phyloP scores from a whole-genome alignment of 2,329 filamentous ascomycete genomes.

The Xylaria sp. region DNA sequence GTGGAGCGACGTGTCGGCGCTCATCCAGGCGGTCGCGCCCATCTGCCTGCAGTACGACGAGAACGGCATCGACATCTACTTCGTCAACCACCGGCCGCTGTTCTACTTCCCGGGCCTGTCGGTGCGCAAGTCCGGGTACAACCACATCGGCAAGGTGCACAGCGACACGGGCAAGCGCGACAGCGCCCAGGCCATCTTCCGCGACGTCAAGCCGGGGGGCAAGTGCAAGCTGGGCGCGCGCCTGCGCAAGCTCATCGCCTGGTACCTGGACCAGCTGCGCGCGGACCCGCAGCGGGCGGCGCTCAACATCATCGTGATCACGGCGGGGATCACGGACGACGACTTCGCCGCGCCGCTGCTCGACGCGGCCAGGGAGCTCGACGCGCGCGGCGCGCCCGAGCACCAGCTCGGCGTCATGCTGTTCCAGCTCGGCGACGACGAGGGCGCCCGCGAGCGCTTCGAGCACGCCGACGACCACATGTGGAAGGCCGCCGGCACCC shows the following conservation, averaged over 20 bases:
- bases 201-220: constrained; percentile 30
- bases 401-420: constrained; percentile 47
- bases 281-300: constrained; percentile 32
- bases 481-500: constrained; percentile 22
- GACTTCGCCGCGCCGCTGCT: constrained; percentile 26
- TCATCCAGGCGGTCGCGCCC: constrained; percentile 29
- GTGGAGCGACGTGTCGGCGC: constrained; percentile 27
- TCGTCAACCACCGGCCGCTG: constrained; percentile 27
- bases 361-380: constrained; percentile 22
- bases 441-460: constrained; percentile 27
- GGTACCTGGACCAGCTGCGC: constrained; percentile 35
- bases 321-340: constrained; percentile 28
- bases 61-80: constrained; percentile 31
- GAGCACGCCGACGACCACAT: constrained; percentile 31
- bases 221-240: constrained; percentile 35
- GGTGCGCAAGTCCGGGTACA: constrained; percentile 32
- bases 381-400: constrained; percentile 20
- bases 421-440: constrained; percentile 32
- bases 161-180: constrained; percentile 29
- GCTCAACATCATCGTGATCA: constrained; percentile 36
- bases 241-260: constrained; percentile 30
- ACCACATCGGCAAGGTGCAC: constrained; percentile 30
- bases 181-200: constrained; percentile 31
- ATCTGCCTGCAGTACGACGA: constrained; percentile 29
- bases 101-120: constrained; percentile 30